phyloP scores from a whole-genome alignment of 116 monocot species.

The Dioscorea cayenensis region DNA sequence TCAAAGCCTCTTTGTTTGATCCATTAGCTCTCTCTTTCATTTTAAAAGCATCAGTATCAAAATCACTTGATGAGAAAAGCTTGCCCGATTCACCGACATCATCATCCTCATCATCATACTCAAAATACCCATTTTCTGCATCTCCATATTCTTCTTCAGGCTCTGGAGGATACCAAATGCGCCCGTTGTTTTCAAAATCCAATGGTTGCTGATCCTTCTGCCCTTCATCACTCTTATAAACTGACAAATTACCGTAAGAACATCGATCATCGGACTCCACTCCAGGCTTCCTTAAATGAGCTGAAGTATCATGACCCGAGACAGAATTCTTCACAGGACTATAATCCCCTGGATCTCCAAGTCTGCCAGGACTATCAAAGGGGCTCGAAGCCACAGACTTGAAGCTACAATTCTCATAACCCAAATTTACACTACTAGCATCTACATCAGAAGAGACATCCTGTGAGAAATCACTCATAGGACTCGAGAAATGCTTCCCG shows the following conservation, averaged over 20 bases:
- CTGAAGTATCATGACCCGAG: conserved; percentile 20
- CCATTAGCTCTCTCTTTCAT: conserved; percentile 31
- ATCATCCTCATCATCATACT: conserved; percentile 46
- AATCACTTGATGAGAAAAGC: conserved; percentile 28
- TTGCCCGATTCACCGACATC: conserved; percentile 27
- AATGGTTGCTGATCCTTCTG: conserved; percentile 24
- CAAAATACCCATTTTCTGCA: conserved; percentile 35
- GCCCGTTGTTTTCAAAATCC: conserved; percentile 56
- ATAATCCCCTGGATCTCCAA: conserved; percentile 11
- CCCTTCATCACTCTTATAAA: conserved; percentile 18
- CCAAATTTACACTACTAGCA: conserved; percentile 27
- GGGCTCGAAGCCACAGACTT: conserved; percentile 41
- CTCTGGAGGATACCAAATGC: conserved; percentile 72
- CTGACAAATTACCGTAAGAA: conserved; percentile 12
- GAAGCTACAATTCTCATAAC: conserved; percentile 29
- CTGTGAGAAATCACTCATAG: conserved; percentile 32
- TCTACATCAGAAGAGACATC: conserved; percentile 54
- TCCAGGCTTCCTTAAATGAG: conserved; percentile 13
- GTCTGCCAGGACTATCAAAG: conserved; percentile 44
- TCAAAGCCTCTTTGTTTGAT: conserved; percentile 31
- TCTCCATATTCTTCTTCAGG: conserved; percentile 63
- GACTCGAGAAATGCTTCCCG: conserved; percentile 31
- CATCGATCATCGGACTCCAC: conserved; percentile 18
- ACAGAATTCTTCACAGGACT: conserved; percentile 9
- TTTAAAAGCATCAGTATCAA: conserved; percentile 17